Conservation (phyloP, 305 asterid genomes). For the Solanum hybrid region DNA sequence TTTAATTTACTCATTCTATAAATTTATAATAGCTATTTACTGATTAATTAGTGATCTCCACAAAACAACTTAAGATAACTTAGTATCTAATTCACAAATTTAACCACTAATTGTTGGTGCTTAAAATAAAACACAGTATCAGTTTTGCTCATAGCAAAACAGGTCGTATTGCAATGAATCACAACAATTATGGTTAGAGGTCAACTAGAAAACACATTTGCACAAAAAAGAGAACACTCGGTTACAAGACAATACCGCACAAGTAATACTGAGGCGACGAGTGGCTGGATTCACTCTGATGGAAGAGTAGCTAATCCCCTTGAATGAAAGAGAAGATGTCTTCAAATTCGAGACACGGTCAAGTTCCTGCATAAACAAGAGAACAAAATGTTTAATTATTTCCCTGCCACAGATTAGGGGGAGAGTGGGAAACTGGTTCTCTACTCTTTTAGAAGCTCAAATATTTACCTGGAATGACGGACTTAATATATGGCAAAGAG, state of each 20-base stretch:
- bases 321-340: conserved; percentile 27
- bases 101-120: not conserved
- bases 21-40: not conserved
- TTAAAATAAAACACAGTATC: not conserved
- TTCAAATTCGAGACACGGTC: not conserved
- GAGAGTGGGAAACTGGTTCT: not conserved
- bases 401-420: not conserved
- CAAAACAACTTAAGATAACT: not conserved
- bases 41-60: not conserved
- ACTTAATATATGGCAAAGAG: not conserved
- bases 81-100: not conserved
- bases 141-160: not conserved
- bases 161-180: not conserved
- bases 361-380: conserved; percentile 2
- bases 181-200: not conserved
- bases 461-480: not conserved
- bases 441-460: not conserved
- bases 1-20: not conserved
- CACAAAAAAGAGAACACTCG: not conserved
- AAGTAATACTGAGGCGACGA: conserved; percentile 53
- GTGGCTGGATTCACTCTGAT: conserved; percentile 37
- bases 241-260: conserved; percentile 35
- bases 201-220: not conserved
- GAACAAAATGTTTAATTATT: not conserved
- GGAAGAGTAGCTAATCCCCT: conserved; percentile 48